Base-by-base conservation (phyloP, 305 asterid genomes). In the Fraxinus floribunda region DNA sequence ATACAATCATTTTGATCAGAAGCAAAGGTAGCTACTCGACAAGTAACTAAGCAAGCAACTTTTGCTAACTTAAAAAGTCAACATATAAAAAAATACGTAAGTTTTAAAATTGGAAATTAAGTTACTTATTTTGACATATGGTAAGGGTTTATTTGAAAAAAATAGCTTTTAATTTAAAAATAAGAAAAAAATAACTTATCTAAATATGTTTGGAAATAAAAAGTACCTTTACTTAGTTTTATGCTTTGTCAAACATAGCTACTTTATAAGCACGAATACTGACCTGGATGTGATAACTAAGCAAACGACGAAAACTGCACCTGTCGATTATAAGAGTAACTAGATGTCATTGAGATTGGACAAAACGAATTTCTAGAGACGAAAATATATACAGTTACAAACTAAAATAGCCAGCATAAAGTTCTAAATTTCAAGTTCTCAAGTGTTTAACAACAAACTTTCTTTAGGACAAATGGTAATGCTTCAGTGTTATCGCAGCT, bases 291-390 rank as follows among this genome's bases (percentile, higher is more conserved):
- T 92, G 89, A 95, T 92, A 66, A 92, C 91, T 77, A 94, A 90
- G 97, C 98, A 95, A 82, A 94, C 99, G 36, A 92, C 41, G 84
- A 94, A 92, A 62, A 95, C 97, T 8, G 98, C 97, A 87, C 97
- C 97, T 95, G 97, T 84, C 26, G 39, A 77, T 38, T 46, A 57
- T 26, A 8, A 73, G 11, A 86, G 75, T 10, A 30, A 49, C 38
- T 78, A 49, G 81, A 84, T 34, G 66, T 46, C 80, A 84, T 41
- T 82, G 82, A 60, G 79, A 52, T 4, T 24, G 38, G 35, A 18
- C 57, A 13, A 13, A 38, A 72, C 57, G 20, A 36, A 72, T 81
- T 24, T 5, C 62, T 24, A 64, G 32, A 78, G 11, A 57, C 26
- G 7, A 57, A 16, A 57, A 57, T 57, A 57, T 57, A 18, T 57